Evolutionary conservation across 1,284 basidiomycete genomes (phyloP), one percentile per base, ranked within the genome.

Genomic region (Paramarasmius palmivorus): DNA sequence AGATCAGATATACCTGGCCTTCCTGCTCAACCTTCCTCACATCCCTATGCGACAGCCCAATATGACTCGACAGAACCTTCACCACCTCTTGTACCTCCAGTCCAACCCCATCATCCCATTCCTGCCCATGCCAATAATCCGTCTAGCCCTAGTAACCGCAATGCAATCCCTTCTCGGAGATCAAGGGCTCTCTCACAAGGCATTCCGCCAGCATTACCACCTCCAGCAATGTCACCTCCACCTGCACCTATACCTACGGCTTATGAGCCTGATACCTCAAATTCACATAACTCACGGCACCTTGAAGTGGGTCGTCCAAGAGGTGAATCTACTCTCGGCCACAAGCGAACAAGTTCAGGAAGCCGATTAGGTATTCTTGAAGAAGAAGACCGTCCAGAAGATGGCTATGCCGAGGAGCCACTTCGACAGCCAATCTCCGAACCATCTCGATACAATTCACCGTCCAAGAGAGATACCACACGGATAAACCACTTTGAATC

Each of bases 141-240:
- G 45, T 46, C 44, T n/a, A 46, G 44, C 32, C 44, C 44, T 7
- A 46, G 44, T 19, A 46, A 32, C 17, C 51, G 25, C n/a, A 12
- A 41, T 26, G n/a, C 32, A n/a, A 45, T 46, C 46, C 34, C 51
- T 4, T 41, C 35, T 25, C 64, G 72, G 22, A 75, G 83, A 55
- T 67, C 77, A n/a, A 75, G 84, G 54, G 76, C 82, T 26, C 19
- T 46, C 2, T 69, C 79, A 20, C 84, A 84, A 52, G 75, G 72
- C 17, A 77, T 90, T 34, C 86, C 86, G 7, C 87, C 87, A 17
- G 76, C 80, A 37, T 77, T 75, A 0, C 88, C 88, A 3, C 86
- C 84, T 12, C 88, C 88, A 23, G 72, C 75, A 26, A 74, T 75
- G 49, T 77, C 83, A 6, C 74, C 82, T n/a, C 87, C 88, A 1